Evolutionary conservation across 805 yeast species (phyloP), one percentile per base, ranked within the genome.

Genomic region (Pichia deserticola): DNA sequence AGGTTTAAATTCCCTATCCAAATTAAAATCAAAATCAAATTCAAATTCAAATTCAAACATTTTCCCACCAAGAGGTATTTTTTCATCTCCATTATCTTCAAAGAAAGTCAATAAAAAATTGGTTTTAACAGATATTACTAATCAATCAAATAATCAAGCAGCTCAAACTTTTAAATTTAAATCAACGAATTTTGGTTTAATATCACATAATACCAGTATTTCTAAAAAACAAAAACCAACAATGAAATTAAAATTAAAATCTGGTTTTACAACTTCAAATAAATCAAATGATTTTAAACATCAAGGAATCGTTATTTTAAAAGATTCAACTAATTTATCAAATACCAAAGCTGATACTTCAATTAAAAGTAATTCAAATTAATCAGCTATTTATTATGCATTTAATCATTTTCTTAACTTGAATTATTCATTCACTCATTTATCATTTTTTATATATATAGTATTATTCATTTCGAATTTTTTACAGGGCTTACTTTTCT

Each of bases 131-230:
- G 52, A 50, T 34, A 53, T 47, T 44, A 46, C 48, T 8, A 55
- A 52, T 13, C 37, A 40, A 10, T 3, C 27, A 3, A 56, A 59
- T 30, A 52, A 57, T 7, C 32, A 25, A 10, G 37, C 28, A 11
- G 45, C 39, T 13, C 61, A 69, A 27, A 69, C 72, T 3, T 69
- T 70, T 58, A 68, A 64, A 53, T 66, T 70, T 55, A 64, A 63
- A 48, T 62, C 71, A 15, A 60, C 65, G 29, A 65, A 63, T 37
- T 53, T 62, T 50, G 66, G 65, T 10, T 56, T 62, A 20, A 59
- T 64, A 47, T 58, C 63, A 27, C 66, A 67, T 5, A 48, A 57
- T 39, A 58, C 61, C 34, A 51, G 56, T n/a, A 54, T 47, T 8
- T 52, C 60, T 8, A 57, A 57, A 44, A 56, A 60, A 49, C 65